Conservation (phyloP, 441 rosid genomes). For the Corymbia citriodora region DNA sequence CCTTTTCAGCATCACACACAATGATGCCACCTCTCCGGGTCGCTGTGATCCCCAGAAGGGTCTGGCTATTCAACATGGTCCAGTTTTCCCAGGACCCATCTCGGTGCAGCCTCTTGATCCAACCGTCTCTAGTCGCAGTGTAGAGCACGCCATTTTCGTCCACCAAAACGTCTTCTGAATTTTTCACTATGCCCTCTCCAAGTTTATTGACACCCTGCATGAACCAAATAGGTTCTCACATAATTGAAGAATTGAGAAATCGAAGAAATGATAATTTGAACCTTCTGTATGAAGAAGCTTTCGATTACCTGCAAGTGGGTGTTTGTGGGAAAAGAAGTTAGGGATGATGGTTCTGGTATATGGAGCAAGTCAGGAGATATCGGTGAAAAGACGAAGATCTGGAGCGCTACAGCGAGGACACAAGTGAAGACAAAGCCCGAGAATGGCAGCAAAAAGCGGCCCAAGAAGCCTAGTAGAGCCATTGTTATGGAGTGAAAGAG, state of each 20-base stretch:
- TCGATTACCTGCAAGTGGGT: constrained; percentile 25
- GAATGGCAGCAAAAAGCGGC: not conserved
- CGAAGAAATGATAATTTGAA: not conserved
- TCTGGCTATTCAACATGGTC: constrained; percentile 19
- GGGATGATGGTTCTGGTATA: constrained; percentile 18
- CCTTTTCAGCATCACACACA: constrained; percentile 33
- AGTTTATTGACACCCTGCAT: constrained; percentile 26
- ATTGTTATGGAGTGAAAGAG: not conserved
- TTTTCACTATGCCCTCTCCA: constrained; percentile 35
- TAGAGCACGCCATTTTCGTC: constrained; percentile 33
- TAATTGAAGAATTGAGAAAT: not conserved
- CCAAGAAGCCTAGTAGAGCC: not conserved
- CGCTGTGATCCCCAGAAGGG: constrained; percentile 36
- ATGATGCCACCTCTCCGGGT: constrained; percentile 28
- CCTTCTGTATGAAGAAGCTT: not conserved
- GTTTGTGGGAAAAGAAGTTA: constrained; percentile 16
- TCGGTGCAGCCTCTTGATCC: constrained; percentile 40
- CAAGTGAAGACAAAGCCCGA: constrained; percentile 11
- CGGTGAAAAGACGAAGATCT: constrained; percentile 37
- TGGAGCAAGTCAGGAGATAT: constrained; percentile 33
- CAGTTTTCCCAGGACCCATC: constrained; percentile 40
- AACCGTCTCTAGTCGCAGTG: constrained; percentile 42
- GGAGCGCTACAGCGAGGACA: constrained; percentile 21
- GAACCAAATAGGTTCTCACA: not conserved
- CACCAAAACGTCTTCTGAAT: constrained; percentile 29